A percentile compares a stretch with the other conserved stretches of the same genome.
These are phyloP conservation scores for Delitschia confertaspora DNA, from an alignment of 495 filamentous ascomycete genomes.

Conservation along the genomic window DNA sequence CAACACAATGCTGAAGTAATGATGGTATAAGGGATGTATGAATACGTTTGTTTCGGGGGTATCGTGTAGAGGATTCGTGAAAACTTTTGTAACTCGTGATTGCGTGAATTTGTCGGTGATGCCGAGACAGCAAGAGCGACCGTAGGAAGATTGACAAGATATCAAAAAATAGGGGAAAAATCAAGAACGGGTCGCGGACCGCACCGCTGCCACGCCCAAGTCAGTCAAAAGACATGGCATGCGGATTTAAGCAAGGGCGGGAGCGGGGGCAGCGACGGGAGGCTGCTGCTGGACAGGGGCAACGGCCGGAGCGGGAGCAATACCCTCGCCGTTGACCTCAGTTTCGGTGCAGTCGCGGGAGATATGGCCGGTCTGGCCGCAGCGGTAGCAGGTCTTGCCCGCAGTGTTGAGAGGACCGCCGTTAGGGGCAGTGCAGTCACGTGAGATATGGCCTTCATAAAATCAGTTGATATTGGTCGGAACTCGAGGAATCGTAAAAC, in stretches of 20 bases:
- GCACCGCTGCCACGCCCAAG: slow-evolving; percentile 1
- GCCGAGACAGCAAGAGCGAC: slow-evolving; percentile 22
- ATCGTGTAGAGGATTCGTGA: slow-evolving; percentile 31
- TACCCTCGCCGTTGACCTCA: slow-evolving; percentile 40
- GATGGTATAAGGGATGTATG: slow-evolving; percentile 29
- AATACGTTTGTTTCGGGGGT: slow-evolving; percentile 32
- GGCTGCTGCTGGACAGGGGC: slow-evolving; percentile 16
- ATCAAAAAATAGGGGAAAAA: slow-evolving; percentile 26
- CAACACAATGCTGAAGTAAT: no score
- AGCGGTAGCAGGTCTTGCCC: slow-evolving; percentile 98
- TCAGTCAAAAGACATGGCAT: slow-evolving; percentile 1
- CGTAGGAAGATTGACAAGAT: slow-evolving; percentile 13
- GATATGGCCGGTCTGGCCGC: slow-evolving; percentile 91
- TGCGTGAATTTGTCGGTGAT: slow-evolving; percentile 25
- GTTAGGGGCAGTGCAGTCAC: slow-evolving; percentile 95
- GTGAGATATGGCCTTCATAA: slow-evolving; percentile 67
- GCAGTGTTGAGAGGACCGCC: slow-evolving; percentile 90
- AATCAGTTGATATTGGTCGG: neutral
- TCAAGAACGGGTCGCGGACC: slow-evolving; percentile 9
- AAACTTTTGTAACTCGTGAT: slow-evolving; percentile 30
- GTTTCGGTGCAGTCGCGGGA: slow-evolving; percentile 81
- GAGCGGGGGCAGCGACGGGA: slow-evolving; percentile 24
- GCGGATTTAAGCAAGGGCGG: slow-evolving; percentile 49
- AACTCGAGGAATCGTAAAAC: neutral
- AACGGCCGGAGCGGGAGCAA: slow-evolving; percentile 34